phyloP scores from a whole-genome alignment of 1,139 yeast species.

The Wickerhamomyces sp. region DNA sequence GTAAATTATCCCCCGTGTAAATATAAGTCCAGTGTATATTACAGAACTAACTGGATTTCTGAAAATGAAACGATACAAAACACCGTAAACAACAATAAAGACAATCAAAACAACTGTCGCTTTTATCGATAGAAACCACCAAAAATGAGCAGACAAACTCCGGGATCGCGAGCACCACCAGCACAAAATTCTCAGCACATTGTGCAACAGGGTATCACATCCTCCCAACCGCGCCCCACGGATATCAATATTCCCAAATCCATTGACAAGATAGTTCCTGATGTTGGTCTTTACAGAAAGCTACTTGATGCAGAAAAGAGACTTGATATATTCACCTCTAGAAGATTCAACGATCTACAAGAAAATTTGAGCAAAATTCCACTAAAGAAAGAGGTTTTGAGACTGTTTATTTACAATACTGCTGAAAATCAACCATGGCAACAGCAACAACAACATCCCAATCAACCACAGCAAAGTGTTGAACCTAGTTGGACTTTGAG shows the following conservation, averaged over 20 bases:
- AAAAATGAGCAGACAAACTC: conserved; percentile 1
- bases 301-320: conserved; percentile 74
- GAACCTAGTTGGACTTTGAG: conserved; percentile 79
- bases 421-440: conserved; percentile 94
- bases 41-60: too few species aligned
- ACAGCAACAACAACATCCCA: conserved; percentile 12
- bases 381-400: conserved; percentile 50
- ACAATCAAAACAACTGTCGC: too few species aligned
- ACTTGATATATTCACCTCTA: conserved; percentile 73
- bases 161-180: neutral
- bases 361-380: conserved; percentile 49
- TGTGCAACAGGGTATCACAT: conserved; percentile 13
- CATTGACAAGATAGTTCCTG: conserved; percentile 50
- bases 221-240: conserved; percentile 23
- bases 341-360: conserved; percentile 82
- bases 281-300: conserved; percentile 63
- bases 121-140: neutral
- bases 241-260: conserved; percentile 21
- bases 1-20: too few species aligned
- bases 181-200: conserved; percentile 12
- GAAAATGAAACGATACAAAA: too few species aligned
- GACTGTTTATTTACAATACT: conserved; percentile 80
- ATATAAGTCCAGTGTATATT: too few species aligned
- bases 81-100: conserved; percentile 1
- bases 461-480: conserved; percentile 25